Evolutionary conservation across 148 eudicot species (phyloP).

Genomic region (Agrostemma githago): DNA sequence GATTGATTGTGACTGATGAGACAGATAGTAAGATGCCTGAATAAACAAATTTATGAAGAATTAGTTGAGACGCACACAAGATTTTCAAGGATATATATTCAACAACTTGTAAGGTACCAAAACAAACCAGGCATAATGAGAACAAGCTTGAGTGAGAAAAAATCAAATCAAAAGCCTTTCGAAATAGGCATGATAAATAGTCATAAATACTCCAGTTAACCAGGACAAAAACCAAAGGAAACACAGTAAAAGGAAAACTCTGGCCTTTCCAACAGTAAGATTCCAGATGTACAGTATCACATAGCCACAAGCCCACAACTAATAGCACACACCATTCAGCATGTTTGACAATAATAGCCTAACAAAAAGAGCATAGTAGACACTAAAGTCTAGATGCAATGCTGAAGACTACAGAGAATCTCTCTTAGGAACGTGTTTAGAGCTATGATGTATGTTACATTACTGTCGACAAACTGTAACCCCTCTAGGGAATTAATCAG

Average conservation of each 20-base stretch:
- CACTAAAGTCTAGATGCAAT: not conserved
- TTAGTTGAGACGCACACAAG: not conserved
- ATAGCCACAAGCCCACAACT: not conserved
- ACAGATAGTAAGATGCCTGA: constrained; percentile 86
- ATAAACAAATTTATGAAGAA: constrained; percentile 14
- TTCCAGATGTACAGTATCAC: not conserved
- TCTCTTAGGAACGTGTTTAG: no score
- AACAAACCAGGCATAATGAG: not conserved
- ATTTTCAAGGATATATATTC: not conserved
- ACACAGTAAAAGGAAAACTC: not conserved
- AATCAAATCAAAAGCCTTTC: not conserved
- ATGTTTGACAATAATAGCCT: not conserved
- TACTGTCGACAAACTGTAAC: no score
- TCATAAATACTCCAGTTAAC: not conserved
- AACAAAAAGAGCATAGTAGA: not conserved
- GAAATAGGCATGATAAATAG: not conserved
- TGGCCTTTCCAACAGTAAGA: not conserved
- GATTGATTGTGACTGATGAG: constrained; percentile 80
- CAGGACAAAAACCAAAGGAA: not conserved
- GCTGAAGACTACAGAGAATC: not conserved
- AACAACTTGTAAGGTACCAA: not conserved
- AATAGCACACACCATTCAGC: not conserved
- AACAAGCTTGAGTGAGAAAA: not conserved
- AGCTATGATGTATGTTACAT: no score
- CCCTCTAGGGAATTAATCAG: no score